phyloP scores from a whole-genome alignment of 306 rosid genomes.

The Acmispon strigosus region DNA sequence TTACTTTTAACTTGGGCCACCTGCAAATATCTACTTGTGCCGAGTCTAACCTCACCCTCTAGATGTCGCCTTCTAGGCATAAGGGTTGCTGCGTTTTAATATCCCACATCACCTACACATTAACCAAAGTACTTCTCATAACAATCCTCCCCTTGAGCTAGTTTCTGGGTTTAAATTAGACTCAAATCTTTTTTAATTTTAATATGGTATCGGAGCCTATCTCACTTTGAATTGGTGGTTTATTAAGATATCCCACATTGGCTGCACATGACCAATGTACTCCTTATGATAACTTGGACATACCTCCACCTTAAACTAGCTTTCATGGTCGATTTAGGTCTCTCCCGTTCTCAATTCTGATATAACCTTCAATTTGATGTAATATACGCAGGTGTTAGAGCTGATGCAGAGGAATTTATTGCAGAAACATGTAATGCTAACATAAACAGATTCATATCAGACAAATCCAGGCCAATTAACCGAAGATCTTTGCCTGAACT shows the following conservation, averaged over 20 bases:
- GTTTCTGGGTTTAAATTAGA: background rate
- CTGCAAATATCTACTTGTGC: background rate
- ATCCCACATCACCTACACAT: too few relatives aligned
- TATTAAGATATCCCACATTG: too few relatives aligned
- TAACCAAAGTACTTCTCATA: background rate
- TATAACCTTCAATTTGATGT: slow-evolving; percentile 6
- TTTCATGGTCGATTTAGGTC: background rate
- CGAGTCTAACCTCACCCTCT: background rate
- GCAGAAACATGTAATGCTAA: slow-evolving; percentile 48
- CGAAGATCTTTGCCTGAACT: slow-evolving; percentile 62
- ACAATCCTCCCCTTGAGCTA: background rate
- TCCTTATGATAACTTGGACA: background rate
- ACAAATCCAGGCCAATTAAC: slow-evolving; percentile 46
- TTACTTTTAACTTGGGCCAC: background rate
- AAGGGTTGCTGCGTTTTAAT: background rate
- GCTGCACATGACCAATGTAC: background rate
- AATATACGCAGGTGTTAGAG: slow-evolving; percentile 65
- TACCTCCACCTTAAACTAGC: background rate
- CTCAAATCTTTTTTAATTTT: too few relatives aligned
- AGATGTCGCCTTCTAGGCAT: background rate
- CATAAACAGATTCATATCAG: slow-evolving; percentile 33
- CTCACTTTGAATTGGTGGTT: too few relatives aligned
- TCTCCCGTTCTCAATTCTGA: background rate
- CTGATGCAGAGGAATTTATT: slow-evolving; percentile 46
- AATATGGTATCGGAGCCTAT: too few relatives aligned